These are phyloP conservation scores for Trichoderma sp. DNA, from an alignment of 2,329 filamentous ascomycete genomes.

Conservation along the genomic window DNA sequence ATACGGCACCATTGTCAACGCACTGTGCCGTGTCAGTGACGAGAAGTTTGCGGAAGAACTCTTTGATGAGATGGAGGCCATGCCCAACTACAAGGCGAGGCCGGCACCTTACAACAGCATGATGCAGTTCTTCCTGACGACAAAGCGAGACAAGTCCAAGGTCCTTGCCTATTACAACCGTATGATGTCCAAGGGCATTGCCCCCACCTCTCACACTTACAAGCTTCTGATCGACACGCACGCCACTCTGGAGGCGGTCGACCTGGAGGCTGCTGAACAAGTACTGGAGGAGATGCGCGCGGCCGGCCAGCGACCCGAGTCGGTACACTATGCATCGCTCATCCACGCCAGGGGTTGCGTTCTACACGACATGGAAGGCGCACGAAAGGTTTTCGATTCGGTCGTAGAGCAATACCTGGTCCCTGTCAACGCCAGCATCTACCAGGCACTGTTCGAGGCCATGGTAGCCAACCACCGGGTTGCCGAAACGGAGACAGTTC, in stretches of 20 bases:
- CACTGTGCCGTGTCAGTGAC: constrained; percentile 92
- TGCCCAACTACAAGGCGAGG: constrained; percentile 97
- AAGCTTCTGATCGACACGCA: constrained; percentile 96
- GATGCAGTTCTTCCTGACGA: constrained; percentile 99
- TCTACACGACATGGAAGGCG: constrained; percentile 83
- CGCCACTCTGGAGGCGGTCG: constrained; percentile 84
- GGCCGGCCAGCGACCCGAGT: constrained; percentile 74
- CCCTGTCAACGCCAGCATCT: constrained; percentile 77
- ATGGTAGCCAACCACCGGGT: constrained; percentile 95
- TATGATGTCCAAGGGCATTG: constrained; percentile 83
- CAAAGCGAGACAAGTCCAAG: constrained; percentile 93
- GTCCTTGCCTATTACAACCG: constrained; percentile 92
- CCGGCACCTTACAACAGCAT: constrained; percentile 98
- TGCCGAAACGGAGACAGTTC: constrained; percentile 67
- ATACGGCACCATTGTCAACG: constrained; percentile 97
- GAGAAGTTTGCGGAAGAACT: constrained; percentile 97
- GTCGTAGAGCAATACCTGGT: constrained; percentile 68
- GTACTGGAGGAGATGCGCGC: constrained; percentile 76
- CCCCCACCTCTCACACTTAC: constrained; percentile 92
- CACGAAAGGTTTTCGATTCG: constrained; percentile 75
- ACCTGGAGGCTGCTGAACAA: constrained; percentile 83
- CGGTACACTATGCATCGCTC: constrained; percentile 91
- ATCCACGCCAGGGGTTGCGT: constrained; percentile 96
- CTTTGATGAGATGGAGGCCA: constrained; percentile 98
- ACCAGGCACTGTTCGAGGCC: constrained; percentile 93